These are phyloP conservation scores for Hypseocharis bilobata DNA, from an alignment of 441 rosid genomes.

Conservation along the genomic window DNA sequence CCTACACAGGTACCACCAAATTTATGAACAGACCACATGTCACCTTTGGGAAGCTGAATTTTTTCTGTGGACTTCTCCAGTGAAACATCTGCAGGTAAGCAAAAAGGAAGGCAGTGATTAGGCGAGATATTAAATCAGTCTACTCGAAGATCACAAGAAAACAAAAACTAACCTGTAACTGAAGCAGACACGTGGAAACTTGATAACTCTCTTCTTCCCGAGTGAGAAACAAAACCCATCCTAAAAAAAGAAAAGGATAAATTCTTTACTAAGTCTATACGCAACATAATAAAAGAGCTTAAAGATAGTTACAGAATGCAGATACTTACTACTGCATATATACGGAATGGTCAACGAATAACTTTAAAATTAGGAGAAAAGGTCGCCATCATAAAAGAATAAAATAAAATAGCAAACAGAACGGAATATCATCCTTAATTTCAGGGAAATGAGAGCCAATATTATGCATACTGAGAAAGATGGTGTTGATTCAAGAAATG, in stretches of 20 bases:
- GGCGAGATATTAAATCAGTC: neutral
- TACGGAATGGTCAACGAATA: too few relatives aligned
- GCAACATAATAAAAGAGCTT: neutral
- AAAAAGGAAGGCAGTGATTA: constrained; percentile 5
- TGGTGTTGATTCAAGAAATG: neutral
- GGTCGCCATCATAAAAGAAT: neutral
- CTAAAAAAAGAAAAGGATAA: constrained; percentile 23
- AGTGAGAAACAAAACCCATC: constrained; percentile 17
- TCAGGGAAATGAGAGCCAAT: neutral
- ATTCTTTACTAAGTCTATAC: too few relatives aligned
- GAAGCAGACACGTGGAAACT: constrained; percentile 28
- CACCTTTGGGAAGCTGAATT: constrained; percentile 50
- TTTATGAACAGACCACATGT: constrained; percentile 82
- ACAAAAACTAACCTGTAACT: constrained; percentile 34
- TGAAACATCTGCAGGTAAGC: constrained; percentile 36
- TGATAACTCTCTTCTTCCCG: constrained; percentile 23
- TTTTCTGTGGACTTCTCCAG: constrained; percentile 43
- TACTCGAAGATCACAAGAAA: neutral
- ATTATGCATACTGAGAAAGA: neutral
- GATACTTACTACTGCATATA: neutral
- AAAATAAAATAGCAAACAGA: neutral
- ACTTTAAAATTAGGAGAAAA: neutral
- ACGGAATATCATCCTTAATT: neutral
- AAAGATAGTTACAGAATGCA: neutral
- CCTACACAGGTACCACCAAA: constrained; percentile 97